Percentiles rank a stretch among this genome's conserved stretches.
Evolutionary conservation across 2,329 filamentous ascomycete species (phyloP).

Genomic region (Sphaerulina vaccinii): DNA sequence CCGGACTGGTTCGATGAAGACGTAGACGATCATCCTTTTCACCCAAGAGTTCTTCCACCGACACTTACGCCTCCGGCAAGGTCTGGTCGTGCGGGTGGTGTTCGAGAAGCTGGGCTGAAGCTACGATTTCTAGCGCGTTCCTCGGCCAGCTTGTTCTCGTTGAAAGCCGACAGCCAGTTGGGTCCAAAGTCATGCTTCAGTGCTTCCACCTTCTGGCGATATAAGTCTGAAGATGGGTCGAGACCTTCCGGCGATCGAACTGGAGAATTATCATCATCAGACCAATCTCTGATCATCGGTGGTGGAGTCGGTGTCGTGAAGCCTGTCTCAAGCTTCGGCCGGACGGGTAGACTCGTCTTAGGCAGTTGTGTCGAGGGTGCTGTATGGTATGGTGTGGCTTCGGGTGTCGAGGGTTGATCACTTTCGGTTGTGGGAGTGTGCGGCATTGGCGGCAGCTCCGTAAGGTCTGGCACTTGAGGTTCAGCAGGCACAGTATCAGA

Average conservation of each 20-base stretch:
- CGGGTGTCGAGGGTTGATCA: constrained; percentile 31
- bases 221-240: constrained; percentile 44
- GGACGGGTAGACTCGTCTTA: constrained; percentile 18
- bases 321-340: constrained; percentile 32
- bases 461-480: constrained; percentile 27
- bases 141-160: constrained; percentile 64
- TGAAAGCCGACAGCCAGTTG: constrained; percentile 81
- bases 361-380: constrained; percentile 23
- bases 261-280: constrained; percentile 35
- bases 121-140: constrained; percentile 22
- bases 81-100: constrained; percentile 28
- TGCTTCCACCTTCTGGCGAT: constrained; percentile 83
- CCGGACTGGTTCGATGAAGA: no score
- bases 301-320: constrained; percentile 31
- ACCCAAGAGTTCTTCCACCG: constrained; percentile 36
- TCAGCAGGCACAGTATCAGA: constrained; percentile 14
- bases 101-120: constrained; percentile 32
- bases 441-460: constrained; percentile 32
- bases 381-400: constrained; percentile 27
- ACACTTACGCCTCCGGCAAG: constrained; percentile 33
- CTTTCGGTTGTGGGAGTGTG: constrained; percentile 29
- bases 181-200: constrained; percentile 81
- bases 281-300: constrained; percentile 31
- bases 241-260: constrained; percentile 31
- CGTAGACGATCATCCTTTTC: constrained; percentile 13